A percentile compares a stretch with the other conserved stretches of the same genome.
Evolutionary conservation across 2,329 filamentous ascomycete species (phyloP).

Genomic region (Thelonectria olida): DNA sequence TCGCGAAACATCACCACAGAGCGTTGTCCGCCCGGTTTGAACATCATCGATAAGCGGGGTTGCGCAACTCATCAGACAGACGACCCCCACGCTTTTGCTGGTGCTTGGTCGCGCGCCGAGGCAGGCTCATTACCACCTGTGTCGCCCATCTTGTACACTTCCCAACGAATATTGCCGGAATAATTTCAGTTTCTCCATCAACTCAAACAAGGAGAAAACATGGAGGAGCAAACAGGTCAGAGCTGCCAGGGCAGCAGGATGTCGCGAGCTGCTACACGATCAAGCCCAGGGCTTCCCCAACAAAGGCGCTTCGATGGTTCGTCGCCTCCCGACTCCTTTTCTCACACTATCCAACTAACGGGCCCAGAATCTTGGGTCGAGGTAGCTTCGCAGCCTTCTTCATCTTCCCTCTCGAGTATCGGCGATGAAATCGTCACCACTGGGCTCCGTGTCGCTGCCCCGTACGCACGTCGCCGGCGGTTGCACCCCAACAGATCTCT

Average conservation of each 20-base stretch:
- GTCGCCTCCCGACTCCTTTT: slow-evolving; percentile 23
- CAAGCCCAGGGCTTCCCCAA: slow-evolving; percentile 43
- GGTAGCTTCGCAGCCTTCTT: slow-evolving; percentile 90
- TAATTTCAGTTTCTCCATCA: slow-evolving; percentile 4
- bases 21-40: slow-evolving; percentile 13
- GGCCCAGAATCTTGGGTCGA: slow-evolving; percentile 93
- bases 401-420: slow-evolving; percentile 87
- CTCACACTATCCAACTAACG: slow-evolving; percentile 22
- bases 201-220: slow-evolving; percentile 24
- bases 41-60: slow-evolving; percentile 34
- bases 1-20: slow-evolving; percentile 23
- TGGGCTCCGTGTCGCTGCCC: slow-evolving; percentile 78
- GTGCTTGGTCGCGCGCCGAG: neutral
- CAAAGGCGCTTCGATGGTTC: slow-evolving; percentile 50
- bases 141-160: slow-evolving; percentile 1
- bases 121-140: slow-evolving; percentile 6
- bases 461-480: slow-evolving; percentile 69
- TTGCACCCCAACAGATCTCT: slow-evolving; percentile 46
- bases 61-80: neutral
- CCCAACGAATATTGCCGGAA: neutral
- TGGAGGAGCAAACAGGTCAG: slow-evolving; percentile 42
- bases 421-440: slow-evolving; percentile 92
- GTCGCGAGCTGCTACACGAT: slow-evolving; percentile 40
- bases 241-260: slow-evolving; percentile 36
- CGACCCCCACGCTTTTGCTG: slow-evolving; percentile 17